A percentile compares a stretch with the other conserved stretches of the same genome.
Conservation (phyloP, 306 rosid species). For the Quercus dentata region DNA sequence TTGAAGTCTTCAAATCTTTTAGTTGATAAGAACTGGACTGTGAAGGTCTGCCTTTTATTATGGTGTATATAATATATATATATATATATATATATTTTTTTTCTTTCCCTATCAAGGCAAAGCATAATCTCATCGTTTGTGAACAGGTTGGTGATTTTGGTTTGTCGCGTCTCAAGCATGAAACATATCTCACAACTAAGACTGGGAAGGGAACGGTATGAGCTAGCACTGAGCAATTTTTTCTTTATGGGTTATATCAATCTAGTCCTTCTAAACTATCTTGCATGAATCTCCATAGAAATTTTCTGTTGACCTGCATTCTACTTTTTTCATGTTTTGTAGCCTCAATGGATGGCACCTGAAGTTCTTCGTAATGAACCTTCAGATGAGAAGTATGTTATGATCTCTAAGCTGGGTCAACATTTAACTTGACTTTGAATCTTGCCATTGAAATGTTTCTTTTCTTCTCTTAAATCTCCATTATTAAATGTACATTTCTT, state of each 20-base stretch:
- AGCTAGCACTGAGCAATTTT: slow-evolving; percentile 1
- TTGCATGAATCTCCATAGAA: neutral
- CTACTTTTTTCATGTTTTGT: slow-evolving; percentile 28
- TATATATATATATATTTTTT: neutral
- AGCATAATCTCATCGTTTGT: slow-evolving; percentile 16
- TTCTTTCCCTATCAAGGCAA: slow-evolving; percentile 7
- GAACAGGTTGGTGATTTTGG: slow-evolving; percentile 97
- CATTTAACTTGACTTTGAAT: neutral
- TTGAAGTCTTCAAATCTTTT: slow-evolving; percentile 94
- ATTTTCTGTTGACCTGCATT: neutral
- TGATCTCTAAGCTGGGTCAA: slow-evolving; percentile 7
- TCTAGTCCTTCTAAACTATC: slow-evolving; percentile 15
- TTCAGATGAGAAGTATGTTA: slow-evolving; percentile 87
- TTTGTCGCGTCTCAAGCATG: slow-evolving; percentile 93
- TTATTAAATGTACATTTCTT: slow-evolving; percentile 6
- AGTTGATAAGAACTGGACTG: slow-evolving; percentile 93
- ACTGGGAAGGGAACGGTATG: slow-evolving; percentile 98
- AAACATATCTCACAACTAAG: slow-evolving; percentile 86
- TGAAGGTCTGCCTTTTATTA: slow-evolving; percentile 59
- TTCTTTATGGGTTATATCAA: neutral
- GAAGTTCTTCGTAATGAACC: slow-evolving; percentile 99
- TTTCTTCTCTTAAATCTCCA: slow-evolving; percentile 8
- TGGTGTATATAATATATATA: too few relatives aligned
- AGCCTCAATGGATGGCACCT: slow-evolving; percentile 99
- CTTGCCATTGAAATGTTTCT: neutral